Conservation (phyloP, 768 basidiomycete species). For the Phanerodontia chrysosporium region DNA sequence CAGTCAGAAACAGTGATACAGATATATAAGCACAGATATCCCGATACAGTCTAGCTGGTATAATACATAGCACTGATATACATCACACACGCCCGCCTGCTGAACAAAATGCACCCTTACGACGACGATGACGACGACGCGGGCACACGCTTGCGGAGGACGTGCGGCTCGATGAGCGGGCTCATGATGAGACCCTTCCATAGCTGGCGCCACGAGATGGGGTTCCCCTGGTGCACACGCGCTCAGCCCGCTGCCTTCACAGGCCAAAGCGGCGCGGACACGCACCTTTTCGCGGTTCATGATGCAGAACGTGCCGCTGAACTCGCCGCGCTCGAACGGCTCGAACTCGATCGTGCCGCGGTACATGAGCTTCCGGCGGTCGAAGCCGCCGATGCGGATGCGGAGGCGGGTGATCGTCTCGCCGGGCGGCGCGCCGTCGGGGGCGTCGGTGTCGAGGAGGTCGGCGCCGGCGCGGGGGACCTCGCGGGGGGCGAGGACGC, state of each 20-base stretch:
- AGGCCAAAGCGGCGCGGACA: constrained; percentile 10
- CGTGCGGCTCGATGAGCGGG: constrained; percentile 52
- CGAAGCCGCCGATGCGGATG: constrained; percentile 65
- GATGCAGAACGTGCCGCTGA: constrained; percentile 57
- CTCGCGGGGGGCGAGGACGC: constrained; percentile 27
- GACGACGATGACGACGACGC: background rate
- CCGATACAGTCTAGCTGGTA: background rate
- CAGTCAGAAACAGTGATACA: too few species aligned
- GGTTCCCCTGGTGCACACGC: constrained; percentile 51
- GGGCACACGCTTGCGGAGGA: constrained; percentile 23
- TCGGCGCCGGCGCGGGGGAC: background rate
- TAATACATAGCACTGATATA: background rate
- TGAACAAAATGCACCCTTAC: background rate
- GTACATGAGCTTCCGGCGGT: constrained; percentile 57
- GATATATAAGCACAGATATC: background rate
- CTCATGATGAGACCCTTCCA: constrained; percentile 64
- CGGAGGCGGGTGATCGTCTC: background rate
- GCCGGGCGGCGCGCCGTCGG: background rate
- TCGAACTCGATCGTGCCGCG: constrained; percentile 79
- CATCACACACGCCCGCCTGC: background rate
- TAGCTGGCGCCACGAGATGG: constrained; percentile 72
- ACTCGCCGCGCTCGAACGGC: constrained; percentile 41
- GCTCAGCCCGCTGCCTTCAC: background rate
- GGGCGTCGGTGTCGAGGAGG: background rate
- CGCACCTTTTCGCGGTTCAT: constrained; percentile 67